Conservation (phyloP, 2,329 filamentous ascomycete species). For the Davidsoniella neocaledoniae region DNA sequence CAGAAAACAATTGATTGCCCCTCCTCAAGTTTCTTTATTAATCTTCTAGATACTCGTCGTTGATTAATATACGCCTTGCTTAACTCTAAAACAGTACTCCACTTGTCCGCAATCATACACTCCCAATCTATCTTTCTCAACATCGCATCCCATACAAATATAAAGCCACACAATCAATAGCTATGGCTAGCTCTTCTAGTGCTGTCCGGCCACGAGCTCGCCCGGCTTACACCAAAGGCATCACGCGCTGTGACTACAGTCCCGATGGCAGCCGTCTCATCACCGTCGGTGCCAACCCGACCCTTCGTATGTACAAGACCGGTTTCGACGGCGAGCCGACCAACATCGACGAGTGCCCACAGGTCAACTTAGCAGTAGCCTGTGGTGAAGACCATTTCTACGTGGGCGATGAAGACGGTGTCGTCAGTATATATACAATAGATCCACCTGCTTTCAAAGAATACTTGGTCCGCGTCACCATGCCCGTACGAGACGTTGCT, state of each 20-base stretch:
- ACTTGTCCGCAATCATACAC: background rate
- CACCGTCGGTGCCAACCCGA: constrained; percentile 86
- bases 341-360: constrained; percentile 80
- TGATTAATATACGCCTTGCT: no score
- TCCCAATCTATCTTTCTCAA: background rate
- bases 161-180: background rate
- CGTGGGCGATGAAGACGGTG: constrained; percentile 82
- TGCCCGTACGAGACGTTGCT: constrained; percentile 73
- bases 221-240: constrained; percentile 67
- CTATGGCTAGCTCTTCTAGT: constrained; percentile 20
- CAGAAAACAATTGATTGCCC: background rate
- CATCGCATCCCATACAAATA: no score
- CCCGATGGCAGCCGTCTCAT: constrained; percentile 73
- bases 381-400: constrained; percentile 70
- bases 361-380: constrained; percentile 67
- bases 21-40: background rate
- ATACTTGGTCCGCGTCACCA: constrained; percentile 65
- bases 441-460: constrained; percentile 53
- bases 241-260: constrained; percentile 77
- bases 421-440: constrained; percentile 86
- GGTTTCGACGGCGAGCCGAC: constrained; percentile 82
- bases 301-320: constrained; percentile 80
- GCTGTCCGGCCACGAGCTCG: constrained; percentile 40
- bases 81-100: no score
- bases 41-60: no score